These are phyloP conservation scores for Fulvia fulva DNA, from an alignment of 2,329 filamentous ascomycete species.

Conservation along the genomic window DNA sequence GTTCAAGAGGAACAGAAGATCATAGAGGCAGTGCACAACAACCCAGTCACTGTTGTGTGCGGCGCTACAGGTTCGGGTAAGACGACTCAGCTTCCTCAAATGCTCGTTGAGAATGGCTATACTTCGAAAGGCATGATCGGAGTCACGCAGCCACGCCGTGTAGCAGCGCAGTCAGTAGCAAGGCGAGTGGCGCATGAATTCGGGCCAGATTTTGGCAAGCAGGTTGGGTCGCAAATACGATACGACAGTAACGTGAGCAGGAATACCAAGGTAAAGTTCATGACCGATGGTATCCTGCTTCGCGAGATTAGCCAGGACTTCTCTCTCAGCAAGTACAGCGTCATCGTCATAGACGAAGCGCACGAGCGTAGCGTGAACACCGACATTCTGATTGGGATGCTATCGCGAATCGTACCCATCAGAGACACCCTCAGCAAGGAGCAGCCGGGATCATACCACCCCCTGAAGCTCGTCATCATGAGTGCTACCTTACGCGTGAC, in stretches of 20 bases:
- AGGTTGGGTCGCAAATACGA: constrained; percentile 85
- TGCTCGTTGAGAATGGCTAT: constrained; percentile 90
- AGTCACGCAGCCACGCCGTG: constrained; percentile 88
- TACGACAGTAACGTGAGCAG: constrained; percentile 80
- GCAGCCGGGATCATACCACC: constrained; percentile 62
- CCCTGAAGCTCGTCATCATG: constrained; percentile 95
- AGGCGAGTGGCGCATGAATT: constrained; percentile 85
- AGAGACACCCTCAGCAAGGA: constrained; percentile 70
- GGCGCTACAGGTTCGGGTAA: constrained; percentile 96
- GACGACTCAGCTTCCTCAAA: constrained; percentile 95
- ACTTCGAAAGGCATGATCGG: constrained; percentile 83
- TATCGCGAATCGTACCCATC: constrained; percentile 85
- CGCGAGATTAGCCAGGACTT: constrained; percentile 90
- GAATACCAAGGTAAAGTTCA: constrained; percentile 92
- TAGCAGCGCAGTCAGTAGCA: constrained; percentile 95
- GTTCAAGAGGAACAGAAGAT: constrained; percentile 95
- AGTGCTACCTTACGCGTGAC: constrained; percentile 89
- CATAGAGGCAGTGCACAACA: constrained; percentile 95
- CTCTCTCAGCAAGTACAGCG: constrained; percentile 81
- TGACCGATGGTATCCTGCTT: constrained; percentile 95
- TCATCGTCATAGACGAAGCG: constrained; percentile 91
- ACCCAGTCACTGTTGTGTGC: constrained; percentile 85
- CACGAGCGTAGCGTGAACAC: constrained; percentile 98
- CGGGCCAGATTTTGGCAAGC: constrained; percentile 63
- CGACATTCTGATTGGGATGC: constrained; percentile 95